phyloP scores from a whole-genome alignment of 768 basidiomycete species.

The Butyriboletus loyo region DNA sequence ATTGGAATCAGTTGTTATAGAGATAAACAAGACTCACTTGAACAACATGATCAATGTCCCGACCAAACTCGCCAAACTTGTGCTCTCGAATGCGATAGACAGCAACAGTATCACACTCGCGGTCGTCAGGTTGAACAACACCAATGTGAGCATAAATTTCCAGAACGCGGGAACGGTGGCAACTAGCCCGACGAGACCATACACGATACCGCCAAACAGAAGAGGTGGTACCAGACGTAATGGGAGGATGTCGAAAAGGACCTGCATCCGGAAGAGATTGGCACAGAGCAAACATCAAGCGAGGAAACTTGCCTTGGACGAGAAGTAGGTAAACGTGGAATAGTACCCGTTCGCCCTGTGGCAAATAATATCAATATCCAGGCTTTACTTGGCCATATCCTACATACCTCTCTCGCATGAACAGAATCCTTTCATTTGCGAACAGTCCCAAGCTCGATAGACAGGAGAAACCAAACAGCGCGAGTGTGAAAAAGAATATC shows the following conservation, averaged over 20 bases:
- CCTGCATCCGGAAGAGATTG: slow-evolving; percentile 37
- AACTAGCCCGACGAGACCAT: slow-evolving; percentile 92
- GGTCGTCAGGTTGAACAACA: slow-evolving; percentile 95
- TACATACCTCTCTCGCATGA: slow-evolving; percentile 93
- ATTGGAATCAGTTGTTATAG: slow-evolving; percentile 7
- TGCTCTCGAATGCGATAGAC: slow-evolving; percentile 84
- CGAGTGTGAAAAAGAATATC: slow-evolving; percentile 96
- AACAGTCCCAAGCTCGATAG: slow-evolving; percentile 91
- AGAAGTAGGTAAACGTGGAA: slow-evolving; percentile 93
- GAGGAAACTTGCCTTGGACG: slow-evolving; percentile 66
- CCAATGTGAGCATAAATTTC: slow-evolving; percentile 96
- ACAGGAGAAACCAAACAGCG: slow-evolving; percentile 95
- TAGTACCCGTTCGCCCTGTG: slow-evolving; percentile 95
- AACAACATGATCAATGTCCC: slow-evolving; percentile 97
- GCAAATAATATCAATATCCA: not conserved
- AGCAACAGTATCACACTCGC: slow-evolving; percentile 89
- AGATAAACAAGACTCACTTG: slow-evolving; percentile 63
- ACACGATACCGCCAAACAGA: slow-evolving; percentile 93
- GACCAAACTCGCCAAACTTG: slow-evolving; percentile 87
- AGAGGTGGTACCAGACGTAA: slow-evolving; percentile 92
- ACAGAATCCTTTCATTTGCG: slow-evolving; percentile 91
- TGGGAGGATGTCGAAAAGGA: slow-evolving; percentile 95
- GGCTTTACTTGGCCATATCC: not conserved
- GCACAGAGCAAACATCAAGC: not conserved
- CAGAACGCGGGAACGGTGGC: slow-evolving; percentile 88